Evolutionary conservation across 495 filamentous ascomycete species (phyloP), one percentile per base, ranked within the genome.

Genomic region (Aspergillus hancockii): DNA sequence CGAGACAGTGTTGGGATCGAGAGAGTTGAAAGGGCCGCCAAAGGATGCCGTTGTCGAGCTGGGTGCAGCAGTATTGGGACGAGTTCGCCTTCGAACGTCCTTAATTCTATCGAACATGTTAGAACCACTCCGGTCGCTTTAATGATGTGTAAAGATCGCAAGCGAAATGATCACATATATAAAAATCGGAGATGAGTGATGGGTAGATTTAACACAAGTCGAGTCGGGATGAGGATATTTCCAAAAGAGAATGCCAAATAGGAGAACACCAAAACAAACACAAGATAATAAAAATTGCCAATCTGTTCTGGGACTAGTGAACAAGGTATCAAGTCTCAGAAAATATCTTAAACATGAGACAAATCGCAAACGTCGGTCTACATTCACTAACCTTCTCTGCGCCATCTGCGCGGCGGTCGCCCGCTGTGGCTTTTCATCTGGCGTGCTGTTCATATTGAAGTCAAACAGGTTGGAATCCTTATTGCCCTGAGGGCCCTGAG

Each of bases 341-440:
- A 40, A 41, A 54, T 10, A 9, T 10, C 53, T n/a, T 38, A 8
- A 28, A 22, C 23, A 52, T 47, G 52, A 45, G 53, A 28, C 51
- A 49, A 47, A 21, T 56, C 58, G 53, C 55, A 64, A 63, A 67
- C 55, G 58, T 63, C 56, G 58, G 63, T 65, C 66, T 59, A 49
- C 49, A 55, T 52, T 66, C 49, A 81, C 81, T 79, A 68, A 83
- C 81, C 71, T 82, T 74, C 81, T 74, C 49, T 55, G 74, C 36
- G 81, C 80, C 72, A 83, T 36, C 67, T 82, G 80, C 30, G 80
- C 78, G 22, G 81, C 79, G 21, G 77, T 82, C 32, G 80, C 80
- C 66, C 73, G 76, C 49, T 76, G 71, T 34, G 77, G 75, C 71
- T 75, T 78, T 0, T 80, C 76, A 25, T 78, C 74, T 31, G 76